A percentile compares a stretch with the other conserved stretches of the same genome.
Evolutionary conservation across 768 basidiomycete genomes (phyloP).

Genomic region (Suillus tomentosus): DNA sequence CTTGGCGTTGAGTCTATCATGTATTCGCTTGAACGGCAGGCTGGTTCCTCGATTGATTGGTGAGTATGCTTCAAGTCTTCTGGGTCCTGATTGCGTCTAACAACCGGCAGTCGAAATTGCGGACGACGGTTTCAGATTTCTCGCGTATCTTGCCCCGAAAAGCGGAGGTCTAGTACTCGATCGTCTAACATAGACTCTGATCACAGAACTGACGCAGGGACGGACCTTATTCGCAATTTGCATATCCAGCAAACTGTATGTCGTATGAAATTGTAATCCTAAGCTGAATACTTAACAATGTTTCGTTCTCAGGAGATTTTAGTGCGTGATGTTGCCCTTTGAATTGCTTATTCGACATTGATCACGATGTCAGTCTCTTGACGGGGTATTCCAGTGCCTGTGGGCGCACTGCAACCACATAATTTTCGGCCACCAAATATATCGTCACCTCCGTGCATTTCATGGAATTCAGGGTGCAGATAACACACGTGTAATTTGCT

Average conservation of each 20-base stretch:
- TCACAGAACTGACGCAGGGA: not conserved
- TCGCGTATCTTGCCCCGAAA: not conserved
- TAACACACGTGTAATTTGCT: accelerated
- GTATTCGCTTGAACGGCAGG: conserved; percentile 25
- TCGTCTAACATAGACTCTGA: not conserved
- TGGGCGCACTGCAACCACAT: not conserved
- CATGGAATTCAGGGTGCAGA: not conserved
- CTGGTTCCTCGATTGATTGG: conserved; percentile 28
- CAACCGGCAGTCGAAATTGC: conserved; percentile 21
- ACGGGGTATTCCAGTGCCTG: not conserved
- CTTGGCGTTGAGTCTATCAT: conserved; percentile 15
- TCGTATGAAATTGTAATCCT: not conserved
- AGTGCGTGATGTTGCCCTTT: not conserved
- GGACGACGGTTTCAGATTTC: conserved; percentile 29
- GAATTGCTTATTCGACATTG: not conserved
- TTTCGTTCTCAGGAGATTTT: not conserved
- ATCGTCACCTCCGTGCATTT: not conserved
- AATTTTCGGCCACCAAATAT: not conserved
- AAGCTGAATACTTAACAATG: not conserved
- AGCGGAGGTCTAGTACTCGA: not conserved
- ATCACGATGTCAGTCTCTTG: not conserved
- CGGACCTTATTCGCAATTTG: not conserved
- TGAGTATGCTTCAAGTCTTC: conserved; percentile 6
- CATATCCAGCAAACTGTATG: not conserved
- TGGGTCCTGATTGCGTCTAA: conserved; percentile 7